These are phyloP conservation scores for Graphiopsis chlorocephala DNA, from an alignment of 2,329 filamentous ascomycete species.

Conservation along the genomic window DNA sequence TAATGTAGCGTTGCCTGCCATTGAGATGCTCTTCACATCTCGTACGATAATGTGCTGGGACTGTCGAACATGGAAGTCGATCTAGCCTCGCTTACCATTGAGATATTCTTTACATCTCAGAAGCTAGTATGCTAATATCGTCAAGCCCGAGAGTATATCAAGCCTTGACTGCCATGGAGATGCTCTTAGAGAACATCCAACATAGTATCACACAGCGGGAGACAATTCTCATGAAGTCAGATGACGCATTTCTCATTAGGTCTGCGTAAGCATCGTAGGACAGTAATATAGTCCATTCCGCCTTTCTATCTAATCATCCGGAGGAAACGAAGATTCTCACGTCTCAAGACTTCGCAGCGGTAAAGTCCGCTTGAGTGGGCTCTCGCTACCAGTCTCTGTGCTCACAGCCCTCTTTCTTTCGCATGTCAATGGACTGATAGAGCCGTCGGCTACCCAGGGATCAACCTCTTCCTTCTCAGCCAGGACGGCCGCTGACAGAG, in stretches of 20 bases:
- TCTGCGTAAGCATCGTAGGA: not conserved
- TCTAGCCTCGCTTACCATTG: not conserved
- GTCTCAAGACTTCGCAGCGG: not conserved
- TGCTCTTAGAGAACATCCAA: no score
- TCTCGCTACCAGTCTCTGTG: not conserved
- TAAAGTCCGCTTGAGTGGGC: not conserved
- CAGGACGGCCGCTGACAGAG: not conserved
- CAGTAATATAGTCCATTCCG: not conserved
- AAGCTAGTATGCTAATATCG: no score
- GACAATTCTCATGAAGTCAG: not conserved
- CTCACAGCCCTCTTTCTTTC: not conserved
- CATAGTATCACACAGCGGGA: not conserved
- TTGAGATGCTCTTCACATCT: no score
- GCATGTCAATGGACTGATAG: not conserved
- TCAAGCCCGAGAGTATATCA: no score
- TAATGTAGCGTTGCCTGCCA: no score
- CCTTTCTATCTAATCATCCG: not conserved
- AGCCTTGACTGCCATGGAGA: not conserved
- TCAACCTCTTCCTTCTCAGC: not conserved
- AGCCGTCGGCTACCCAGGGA: not conserved
- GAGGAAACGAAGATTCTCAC: not conserved
- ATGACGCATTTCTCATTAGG: not conserved
- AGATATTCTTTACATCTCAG: no score
- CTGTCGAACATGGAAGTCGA: no score
- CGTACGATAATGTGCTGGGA: no score